phyloP scores from a whole-genome alignment of 805 yeast species.

The Brettanomyces bruxellensis region DNA sequence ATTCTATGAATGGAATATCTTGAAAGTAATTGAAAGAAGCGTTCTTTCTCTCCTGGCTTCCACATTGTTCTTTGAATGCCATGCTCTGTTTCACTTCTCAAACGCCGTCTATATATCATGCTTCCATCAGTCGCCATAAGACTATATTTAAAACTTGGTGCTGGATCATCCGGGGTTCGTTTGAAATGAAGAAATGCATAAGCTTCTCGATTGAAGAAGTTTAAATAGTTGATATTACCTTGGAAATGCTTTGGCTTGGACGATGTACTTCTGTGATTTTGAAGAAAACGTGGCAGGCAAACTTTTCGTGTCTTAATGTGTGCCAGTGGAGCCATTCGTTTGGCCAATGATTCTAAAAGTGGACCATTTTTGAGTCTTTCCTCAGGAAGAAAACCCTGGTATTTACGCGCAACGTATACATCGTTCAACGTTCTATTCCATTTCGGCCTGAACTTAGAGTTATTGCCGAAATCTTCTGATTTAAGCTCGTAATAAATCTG shows the following conservation, averaged over 20 bases:
- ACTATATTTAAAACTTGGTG: background rate
- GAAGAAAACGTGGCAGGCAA: background rate
- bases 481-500: background rate
- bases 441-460: too few relatives aligned
- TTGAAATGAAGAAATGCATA: slow-evolving; percentile 1
- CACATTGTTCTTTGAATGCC: slow-evolving; percentile 22
- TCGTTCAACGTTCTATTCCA: too few relatives aligned
- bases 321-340: background rate
- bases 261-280: background rate
- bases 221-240: slow-evolving; percentile 15
- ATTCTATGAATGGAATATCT: slow-evolving; percentile 40
- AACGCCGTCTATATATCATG: background rate
- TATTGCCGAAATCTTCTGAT: too few relatives aligned
- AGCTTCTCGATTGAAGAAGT: slow-evolving; percentile 7
- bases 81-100: background rate
- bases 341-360: background rate
- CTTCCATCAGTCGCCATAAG: background rate
- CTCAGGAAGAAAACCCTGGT: background rate
- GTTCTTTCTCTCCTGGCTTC: slow-evolving; percentile 40
- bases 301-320: background rate
- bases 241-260: slow-evolving; percentile 11
- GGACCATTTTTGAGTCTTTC: background rate
- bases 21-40: slow-evolving; percentile 40
- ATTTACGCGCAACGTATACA: background rate
- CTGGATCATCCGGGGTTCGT: background rate